Evolutionary conservation across 257 asterid species (phyloP), one percentile per base, ranked within the genome.

Genomic region (Fraxinus excelsior): DNA sequence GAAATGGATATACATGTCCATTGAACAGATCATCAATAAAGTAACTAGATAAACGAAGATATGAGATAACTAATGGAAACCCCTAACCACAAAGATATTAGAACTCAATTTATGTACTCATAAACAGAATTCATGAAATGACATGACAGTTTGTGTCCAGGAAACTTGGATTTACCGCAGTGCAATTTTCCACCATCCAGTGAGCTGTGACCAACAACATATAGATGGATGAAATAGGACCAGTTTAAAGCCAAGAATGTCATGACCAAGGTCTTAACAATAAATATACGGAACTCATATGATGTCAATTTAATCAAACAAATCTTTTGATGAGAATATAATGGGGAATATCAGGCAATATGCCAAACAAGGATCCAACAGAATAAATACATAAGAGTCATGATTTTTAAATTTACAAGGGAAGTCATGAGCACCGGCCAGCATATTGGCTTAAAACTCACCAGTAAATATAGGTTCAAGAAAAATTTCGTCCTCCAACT

Each of bases 401-500:
- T n/a, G 49, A 34, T 2, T 23, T 19, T 37, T 7, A 46, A 46
- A 16, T 40, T 68, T 14, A 71, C 38, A 58, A 69, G 29, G 56
- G n/a, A 70, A 78, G 75, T 51, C 18, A 73, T 34, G 18, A 34
- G 53, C 75, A 66, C 38, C 7, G 19, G 7, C 58, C n/a, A 46
- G 25, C 32, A 78, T 26, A 74, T 35, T 79, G 53, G 75, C 35
- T 21, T 46, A 79, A 72, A 64, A 80, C 90, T 83, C 76, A 91
- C 98, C 98, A 38, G 86, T 82, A 75, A 81, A 80, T 71, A 86
- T 42, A 60, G 96, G 85, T 79, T 84, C 90, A 67, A 79, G 82
- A 77, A 91, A 91, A 73, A 83, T 74, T 74, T 86, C 90, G 70
- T 93, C 97, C 71, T 86, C 97, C 86, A 87, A 76, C 69, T 82